A percentile compares a stretch with the other conserved stretches of the same genome.
Conservation (phyloP, 257 asterid genomes). For the Solanum chmielewskii region DNA sequence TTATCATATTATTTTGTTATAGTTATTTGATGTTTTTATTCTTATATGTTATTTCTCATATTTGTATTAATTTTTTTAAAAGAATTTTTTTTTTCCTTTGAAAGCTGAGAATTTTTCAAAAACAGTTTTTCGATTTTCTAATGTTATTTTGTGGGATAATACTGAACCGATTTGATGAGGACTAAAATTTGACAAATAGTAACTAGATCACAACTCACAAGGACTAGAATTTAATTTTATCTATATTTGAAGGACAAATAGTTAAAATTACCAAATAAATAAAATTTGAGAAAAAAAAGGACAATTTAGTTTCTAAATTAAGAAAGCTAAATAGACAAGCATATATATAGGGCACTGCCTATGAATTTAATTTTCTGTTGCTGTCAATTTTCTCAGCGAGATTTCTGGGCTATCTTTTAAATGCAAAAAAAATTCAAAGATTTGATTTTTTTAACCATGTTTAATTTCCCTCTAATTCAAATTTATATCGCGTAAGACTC, state of each 20-base stretch:
- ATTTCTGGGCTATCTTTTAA: not conserved
- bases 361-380: not conserved
- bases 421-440: not conserved
- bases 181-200: not conserved
- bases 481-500: accelerated
- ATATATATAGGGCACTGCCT: not conserved
- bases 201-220: not conserved
- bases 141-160: too few relatives aligned
- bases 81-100: not conserved
- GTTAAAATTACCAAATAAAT: not conserved
- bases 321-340: not conserved
- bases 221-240: not conserved
- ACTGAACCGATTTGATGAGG: not conserved
- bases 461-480: not conserved
- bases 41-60: not conserved
- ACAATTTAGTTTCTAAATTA: not conserved
- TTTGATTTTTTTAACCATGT: not conserved
- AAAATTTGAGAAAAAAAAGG: not conserved
- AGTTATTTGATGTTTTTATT: not conserved
- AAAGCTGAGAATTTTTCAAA: accelerated
- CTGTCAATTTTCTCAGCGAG: not conserved
- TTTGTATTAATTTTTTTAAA: too few relatives aligned
- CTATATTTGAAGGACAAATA: not conserved
- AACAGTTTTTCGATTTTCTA: accelerated
- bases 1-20: not conserved